phyloP scores from a whole-genome alignment of 495 filamentous ascomycete species.

The Tuber borchii region DNA sequence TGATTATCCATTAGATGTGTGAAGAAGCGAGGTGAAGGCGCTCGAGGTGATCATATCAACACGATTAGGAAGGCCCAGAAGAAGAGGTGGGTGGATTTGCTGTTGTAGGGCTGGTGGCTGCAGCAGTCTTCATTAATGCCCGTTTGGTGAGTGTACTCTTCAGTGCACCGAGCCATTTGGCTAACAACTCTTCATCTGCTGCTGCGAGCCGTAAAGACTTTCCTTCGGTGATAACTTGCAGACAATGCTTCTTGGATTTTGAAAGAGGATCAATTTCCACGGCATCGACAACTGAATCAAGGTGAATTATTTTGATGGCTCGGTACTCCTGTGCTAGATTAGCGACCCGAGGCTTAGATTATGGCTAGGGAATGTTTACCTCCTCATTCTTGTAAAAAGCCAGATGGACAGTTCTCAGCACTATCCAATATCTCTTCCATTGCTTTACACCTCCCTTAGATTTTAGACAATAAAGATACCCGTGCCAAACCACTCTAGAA shows the following conservation, averaged over 20 bases:
- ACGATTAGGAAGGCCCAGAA: background rate
- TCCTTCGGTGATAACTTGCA: slow-evolving; percentile 92
- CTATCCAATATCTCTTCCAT: slow-evolving; percentile 93
- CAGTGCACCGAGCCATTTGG: slow-evolving; percentile 78
- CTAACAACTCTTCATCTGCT: slow-evolving; percentile 69
- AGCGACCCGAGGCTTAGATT: slow-evolving; percentile 8
- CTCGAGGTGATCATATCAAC: background rate
- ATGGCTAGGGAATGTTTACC: slow-evolving; percentile 40
- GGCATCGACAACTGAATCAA: slow-evolving; percentile 76
- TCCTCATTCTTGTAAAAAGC: slow-evolving; percentile 89
- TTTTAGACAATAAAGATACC: slow-evolving; percentile 78
- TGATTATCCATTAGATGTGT: background rate
- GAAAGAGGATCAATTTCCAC: slow-evolving; percentile 87
- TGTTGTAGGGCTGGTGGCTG: background rate
- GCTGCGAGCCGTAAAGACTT: slow-evolving; percentile 86
- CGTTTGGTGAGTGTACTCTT: slow-evolving; percentile 76
- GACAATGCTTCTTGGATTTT: slow-evolving; percentile 72
- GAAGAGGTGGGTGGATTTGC: background rate
- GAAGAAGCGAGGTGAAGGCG: background rate
- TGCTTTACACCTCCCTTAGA: slow-evolving; percentile 80
- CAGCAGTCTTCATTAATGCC: slow-evolving; percentile 20
- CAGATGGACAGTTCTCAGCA: slow-evolving; percentile 77
- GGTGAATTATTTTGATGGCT: slow-evolving; percentile 70
- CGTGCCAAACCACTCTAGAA: slow-evolving; percentile 81
- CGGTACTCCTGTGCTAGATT: slow-evolving; percentile 62